These are phyloP conservation scores for Globisporangium heterothallicum DNA, from an alignment of 352 stramenopile genomes.

Conservation along the genomic window DNA sequence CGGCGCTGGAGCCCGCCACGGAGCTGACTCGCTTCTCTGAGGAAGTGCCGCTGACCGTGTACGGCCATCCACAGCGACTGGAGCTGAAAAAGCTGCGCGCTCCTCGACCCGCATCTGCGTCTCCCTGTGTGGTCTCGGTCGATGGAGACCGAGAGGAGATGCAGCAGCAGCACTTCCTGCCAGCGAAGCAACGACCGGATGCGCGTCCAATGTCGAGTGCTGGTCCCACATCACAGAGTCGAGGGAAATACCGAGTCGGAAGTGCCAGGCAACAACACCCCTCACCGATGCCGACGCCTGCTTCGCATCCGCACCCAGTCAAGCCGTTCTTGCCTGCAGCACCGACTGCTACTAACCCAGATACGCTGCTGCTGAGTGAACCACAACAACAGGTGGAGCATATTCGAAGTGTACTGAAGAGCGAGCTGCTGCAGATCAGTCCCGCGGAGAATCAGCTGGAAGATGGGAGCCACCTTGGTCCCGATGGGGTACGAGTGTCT, in stretches of 20 bases:
- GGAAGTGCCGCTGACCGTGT: constrained; percentile 40
- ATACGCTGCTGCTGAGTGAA: neutral
- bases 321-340: constrained; percentile 3
- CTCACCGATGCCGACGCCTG: neutral
- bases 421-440: constrained; percentile 30
- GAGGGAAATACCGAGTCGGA: neutral
- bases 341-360: neutral
- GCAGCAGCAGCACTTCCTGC: neutral
- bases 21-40: neutral
- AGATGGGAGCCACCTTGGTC: constrained; percentile 30
- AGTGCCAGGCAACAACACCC: neutral
- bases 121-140: constrained; percentile 13
- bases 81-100: constrained; percentile 26
- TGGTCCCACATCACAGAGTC: constrained; percentile 4
- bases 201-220: constrained; percentile 6
- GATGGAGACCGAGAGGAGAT: constrained; percentile 2
- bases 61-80: constrained; percentile 41
- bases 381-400: constrained; percentile 33
- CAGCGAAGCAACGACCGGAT: neutral
- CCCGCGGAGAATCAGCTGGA: constrained; percentile 44
- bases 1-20: neutral
- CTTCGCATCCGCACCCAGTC: neutral
- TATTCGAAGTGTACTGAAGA: constrained; percentile 54
- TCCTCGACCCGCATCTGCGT: constrained; percentile 21
- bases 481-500: constrained; percentile 43